Conservation (phyloP, 371 early-diverging fungal genomes). For the Lichtheimia ornata region DNA sequence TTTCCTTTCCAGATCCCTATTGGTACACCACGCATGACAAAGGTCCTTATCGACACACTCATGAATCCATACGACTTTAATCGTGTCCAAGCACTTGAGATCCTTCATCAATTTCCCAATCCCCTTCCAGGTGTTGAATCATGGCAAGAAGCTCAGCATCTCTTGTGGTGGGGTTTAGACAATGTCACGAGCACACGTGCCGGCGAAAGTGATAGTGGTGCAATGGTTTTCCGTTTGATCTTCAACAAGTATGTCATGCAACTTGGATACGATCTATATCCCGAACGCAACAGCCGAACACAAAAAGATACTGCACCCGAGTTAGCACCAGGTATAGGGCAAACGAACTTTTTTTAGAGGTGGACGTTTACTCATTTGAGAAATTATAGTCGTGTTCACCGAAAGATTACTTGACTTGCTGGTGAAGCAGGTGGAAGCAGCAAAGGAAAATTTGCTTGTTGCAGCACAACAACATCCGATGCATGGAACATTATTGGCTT, state of each 20-base stretch:
- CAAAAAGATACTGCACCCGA: not conserved
- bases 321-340: slow-evolving; percentile 12
- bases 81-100: slow-evolving; percentile 64
- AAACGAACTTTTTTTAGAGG: slow-evolving; percentile 1
- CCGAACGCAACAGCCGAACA: slow-evolving; percentile 26
- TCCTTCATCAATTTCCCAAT: slow-evolving; percentile 59
- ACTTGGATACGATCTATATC: slow-evolving; percentile 49
- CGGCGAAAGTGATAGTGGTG: slow-evolving; percentile 84
- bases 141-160: slow-evolving; percentile 43
- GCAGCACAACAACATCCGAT: slow-evolving; percentile 76
- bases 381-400: slow-evolving; percentile 37
- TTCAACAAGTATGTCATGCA: slow-evolving; percentile 76
- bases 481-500: slow-evolving; percentile 73
- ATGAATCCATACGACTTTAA: slow-evolving; percentile 74
- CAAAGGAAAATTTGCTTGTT: slow-evolving; percentile 59
- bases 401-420: slow-evolving; percentile 55
- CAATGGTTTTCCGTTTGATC: slow-evolving; percentile 73
- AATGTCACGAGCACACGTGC: slow-evolving; percentile 72
- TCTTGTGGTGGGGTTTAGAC: slow-evolving; percentile 68
- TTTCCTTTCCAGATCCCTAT: slow-evolving; percentile 61
- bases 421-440: slow-evolving; percentile 53
- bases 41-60: slow-evolving; percentile 59
- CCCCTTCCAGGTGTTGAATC: slow-evolving; percentile 58
- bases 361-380: not conserved
- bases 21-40: slow-evolving; percentile 46